A percentile compares a stretch with the other conserved stretches of the same genome.
These are phyloP conservation scores for Eucalyptus fibrosa DNA, from an alignment of 345 rosid genomes.

Conservation along the genomic window DNA sequence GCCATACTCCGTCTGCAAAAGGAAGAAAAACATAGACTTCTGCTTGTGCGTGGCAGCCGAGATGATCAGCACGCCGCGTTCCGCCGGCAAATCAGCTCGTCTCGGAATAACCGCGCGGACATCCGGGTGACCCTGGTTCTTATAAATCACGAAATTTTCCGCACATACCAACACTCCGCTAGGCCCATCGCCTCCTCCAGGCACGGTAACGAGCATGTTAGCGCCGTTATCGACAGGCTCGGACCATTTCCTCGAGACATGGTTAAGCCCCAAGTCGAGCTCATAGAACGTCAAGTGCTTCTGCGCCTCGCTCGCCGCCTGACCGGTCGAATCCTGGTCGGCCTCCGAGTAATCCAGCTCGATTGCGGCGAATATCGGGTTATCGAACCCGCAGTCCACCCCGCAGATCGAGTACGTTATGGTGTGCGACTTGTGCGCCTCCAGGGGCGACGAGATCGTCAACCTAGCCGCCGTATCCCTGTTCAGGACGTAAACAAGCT, in stretches of 20 bases:
- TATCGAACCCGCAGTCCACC: constrained; percentile 94
- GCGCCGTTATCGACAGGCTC: constrained; percentile 97
- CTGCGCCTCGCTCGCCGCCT: constrained; percentile 83
- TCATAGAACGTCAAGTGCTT: constrained; percentile 92
- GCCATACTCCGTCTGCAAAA: constrained; percentile 93
- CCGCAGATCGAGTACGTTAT: constrained; percentile 79
- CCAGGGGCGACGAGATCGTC: constrained; percentile 93
- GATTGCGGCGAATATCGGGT: constrained; percentile 84
- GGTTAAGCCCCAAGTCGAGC: constrained; percentile 93
- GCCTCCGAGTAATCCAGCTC: constrained; percentile 98
- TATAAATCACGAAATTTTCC: constrained; percentile 93
- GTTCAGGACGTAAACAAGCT: constrained; percentile 85
- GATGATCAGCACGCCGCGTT: constrained; percentile 85
- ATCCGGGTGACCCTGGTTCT: constrained; percentile 91
- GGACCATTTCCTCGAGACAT: constrained; percentile 95
- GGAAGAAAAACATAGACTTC: constrained; percentile 82
- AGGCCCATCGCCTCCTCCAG: constrained; percentile 98
- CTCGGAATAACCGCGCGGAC: constrained; percentile 92
- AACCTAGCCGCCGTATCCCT: constrained; percentile 92
- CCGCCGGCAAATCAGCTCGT: constrained; percentile 83
- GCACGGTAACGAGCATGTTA: constrained; percentile 91
- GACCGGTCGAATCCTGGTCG: constrained; percentile 85
- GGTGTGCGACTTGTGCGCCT: constrained; percentile 94
- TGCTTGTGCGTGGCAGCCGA: constrained; percentile 90
- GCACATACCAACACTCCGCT: constrained; percentile 96